Conservation (phyloP, 257 asterid species). For the Solanum verrucosum region DNA sequence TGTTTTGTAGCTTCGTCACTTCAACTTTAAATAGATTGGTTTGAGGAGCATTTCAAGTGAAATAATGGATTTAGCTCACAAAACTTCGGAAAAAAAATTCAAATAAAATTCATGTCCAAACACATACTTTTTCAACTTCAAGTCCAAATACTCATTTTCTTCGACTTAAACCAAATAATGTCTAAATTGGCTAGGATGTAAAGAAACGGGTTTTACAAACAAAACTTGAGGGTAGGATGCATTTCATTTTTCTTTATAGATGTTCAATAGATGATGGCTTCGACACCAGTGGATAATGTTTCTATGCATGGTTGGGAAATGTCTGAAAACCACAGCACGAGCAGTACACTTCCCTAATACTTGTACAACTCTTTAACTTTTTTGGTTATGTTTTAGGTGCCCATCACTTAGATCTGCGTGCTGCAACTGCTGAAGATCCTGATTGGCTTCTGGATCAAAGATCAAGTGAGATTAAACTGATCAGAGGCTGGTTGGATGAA, state of each 20-base stretch:
- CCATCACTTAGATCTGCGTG: slow-evolving; percentile 86
- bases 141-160: neutral
- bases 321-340: neutral
- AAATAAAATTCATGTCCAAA: neutral
- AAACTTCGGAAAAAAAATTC: neutral
- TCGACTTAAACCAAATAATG: neutral
- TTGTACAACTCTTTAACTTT: neutral
- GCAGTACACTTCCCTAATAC: neutral
- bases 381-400: slow-evolving; percentile 43
- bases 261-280: neutral
- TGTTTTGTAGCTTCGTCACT: neutral
- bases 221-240: neutral
- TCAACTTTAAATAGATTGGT: neutral
- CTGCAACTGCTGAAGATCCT: slow-evolving; percentile 64
- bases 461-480: slow-evolving; percentile 47
- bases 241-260: neutral
- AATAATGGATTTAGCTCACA: neutral
- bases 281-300: neutral
- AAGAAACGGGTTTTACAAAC: neutral
- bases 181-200: neutral
- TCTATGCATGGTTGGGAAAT: neutral
- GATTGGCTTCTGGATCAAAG: slow-evolving; percentile 83
- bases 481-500: slow-evolving; percentile 53
- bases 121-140: neutral
- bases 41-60: neutral